Conservation (phyloP, 2,329 filamentous ascomycete genomes). For the Claviceps pazoutovae region DNA sequence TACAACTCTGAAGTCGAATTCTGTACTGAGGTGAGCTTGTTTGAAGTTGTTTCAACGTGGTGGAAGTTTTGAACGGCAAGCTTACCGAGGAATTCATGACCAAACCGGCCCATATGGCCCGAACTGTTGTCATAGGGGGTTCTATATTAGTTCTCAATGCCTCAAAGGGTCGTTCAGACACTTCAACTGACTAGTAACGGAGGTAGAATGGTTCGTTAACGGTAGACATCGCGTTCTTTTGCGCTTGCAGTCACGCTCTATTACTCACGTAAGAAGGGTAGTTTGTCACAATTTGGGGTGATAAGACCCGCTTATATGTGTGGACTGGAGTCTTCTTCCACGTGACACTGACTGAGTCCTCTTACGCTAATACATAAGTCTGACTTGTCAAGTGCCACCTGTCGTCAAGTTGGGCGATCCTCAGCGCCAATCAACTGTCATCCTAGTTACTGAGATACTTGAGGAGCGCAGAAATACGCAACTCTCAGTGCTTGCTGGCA, state of each 20-base stretch:
- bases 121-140: constrained; percentile 55
- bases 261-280: not conserved
- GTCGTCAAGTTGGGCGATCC: not conserved
- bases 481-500: constrained; percentile 16
- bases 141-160: not conserved
- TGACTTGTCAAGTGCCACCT: constrained; percentile 5
- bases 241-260: not conserved
- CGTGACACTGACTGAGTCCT: constrained; percentile 1
- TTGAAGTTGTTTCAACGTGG: not conserved
- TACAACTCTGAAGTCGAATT: constrained; percentile 90
- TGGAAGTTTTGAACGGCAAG: not conserved
- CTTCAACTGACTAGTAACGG: constrained; percentile 74
- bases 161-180: constrained; percentile 1
- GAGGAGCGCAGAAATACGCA: constrained; percentile 9
- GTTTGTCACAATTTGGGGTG: not conserved
- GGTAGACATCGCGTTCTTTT: constrained; percentile 37
- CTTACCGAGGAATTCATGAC: constrained; percentile 89
- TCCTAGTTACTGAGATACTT: constrained; percentile 12
- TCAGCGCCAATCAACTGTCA: constrained; percentile 1
- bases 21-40: constrained; percentile 30
- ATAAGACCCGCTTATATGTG: too few species aligned
- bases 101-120: constrained; percentile 91
- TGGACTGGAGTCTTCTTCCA: not conserved
- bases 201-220: constrained; percentile 81
- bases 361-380: not conserved